Conservation (phyloP, 2,329 filamentous ascomycete genomes). For the Penicillium sp. region DNA sequence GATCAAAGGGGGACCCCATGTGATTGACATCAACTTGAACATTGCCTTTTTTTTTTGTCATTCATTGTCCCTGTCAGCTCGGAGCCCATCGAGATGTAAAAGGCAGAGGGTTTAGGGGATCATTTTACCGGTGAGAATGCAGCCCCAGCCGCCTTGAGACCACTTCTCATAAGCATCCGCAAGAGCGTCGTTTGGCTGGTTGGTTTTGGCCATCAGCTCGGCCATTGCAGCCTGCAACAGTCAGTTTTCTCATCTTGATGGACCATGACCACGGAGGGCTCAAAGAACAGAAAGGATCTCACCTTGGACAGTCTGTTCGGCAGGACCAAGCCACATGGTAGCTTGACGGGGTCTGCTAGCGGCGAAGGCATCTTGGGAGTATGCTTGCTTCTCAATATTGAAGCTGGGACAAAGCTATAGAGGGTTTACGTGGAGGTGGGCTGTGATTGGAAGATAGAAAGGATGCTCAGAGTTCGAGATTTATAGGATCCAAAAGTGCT, state of each 20-base stretch:
- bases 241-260: not conserved
- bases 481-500: no score
- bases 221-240: conserved; percentile 39
- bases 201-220: conserved; percentile 40
- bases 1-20: conserved; percentile 29
- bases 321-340: conserved; percentile 51
- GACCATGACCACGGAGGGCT: no score
- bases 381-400: not conserved
- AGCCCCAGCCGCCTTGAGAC: conserved; percentile 41
- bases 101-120: no score
- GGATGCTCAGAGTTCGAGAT: no score
- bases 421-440: no score
- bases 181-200: conserved; percentile 42
- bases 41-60: conserved; percentile 23
- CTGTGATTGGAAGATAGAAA: no score
- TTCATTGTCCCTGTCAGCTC: no score
- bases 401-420: not conserved
- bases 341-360: conserved; percentile 41
- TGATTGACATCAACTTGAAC: conserved; percentile 43
- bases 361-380: conserved; percentile 20
- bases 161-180: conserved; percentile 48
- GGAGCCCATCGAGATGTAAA: no score
- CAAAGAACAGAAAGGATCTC: not conserved
- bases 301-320: conserved; percentile 51
- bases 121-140: conserved; percentile 37